Evolutionary conservation across 805 yeast genomes (phyloP).

Genomic region (Yamadazyma endophytica): DNA sequence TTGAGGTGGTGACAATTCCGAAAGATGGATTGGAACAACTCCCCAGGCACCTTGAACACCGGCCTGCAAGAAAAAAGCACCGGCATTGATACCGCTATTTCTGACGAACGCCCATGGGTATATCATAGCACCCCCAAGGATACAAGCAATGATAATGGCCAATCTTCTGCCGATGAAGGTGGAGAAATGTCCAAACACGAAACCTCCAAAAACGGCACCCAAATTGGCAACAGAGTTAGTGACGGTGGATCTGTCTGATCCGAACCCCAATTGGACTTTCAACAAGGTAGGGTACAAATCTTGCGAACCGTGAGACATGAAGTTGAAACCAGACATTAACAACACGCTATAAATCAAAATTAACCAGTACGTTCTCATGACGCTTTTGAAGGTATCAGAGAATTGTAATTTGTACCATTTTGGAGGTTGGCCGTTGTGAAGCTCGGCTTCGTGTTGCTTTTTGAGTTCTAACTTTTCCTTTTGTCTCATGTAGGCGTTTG

Average conservation of each 20-base stretch:
- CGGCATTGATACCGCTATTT: slow-evolving; percentile 48
- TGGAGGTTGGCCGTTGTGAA: slow-evolving; percentile 4
- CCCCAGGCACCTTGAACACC: slow-evolving; percentile 73
- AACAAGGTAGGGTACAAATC: slow-evolving; percentile 40
- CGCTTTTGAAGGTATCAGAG: slow-evolving; percentile 6
- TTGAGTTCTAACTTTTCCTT: slow-evolving; percentile 13
- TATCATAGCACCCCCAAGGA: slow-evolving; percentile 36
- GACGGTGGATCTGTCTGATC: slow-evolving; percentile 30
- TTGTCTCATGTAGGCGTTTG: slow-evolving; percentile 48
- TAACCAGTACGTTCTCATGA: slow-evolving; percentile 53
- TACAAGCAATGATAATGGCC: slow-evolving; percentile 25
- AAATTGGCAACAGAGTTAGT: slow-evolving; percentile 38
- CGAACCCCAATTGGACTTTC: slow-evolving; percentile 28
- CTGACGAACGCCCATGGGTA: slow-evolving; percentile 35
- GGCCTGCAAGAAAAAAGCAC: slow-evolving; percentile 58
- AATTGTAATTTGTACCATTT: slow-evolving; percentile 2
- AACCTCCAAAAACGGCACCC: slow-evolving; percentile 40
- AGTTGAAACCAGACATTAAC: slow-evolving; percentile 39
- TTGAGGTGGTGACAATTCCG: slow-evolving; percentile 60
- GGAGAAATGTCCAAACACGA: slow-evolving; percentile 41
- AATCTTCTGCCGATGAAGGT: slow-evolving; percentile 36
- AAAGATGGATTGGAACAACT: slow-evolving; percentile 57
- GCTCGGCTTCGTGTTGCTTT: slow-evolving; percentile 5
- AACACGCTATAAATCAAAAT: slow-evolving; percentile 53
- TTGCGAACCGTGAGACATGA: slow-evolving; percentile 40